These are phyloP conservation scores for Xylaria intraflava DNA, from an alignment of 495 filamentous ascomycete genomes.

Conservation along the genomic window DNA sequence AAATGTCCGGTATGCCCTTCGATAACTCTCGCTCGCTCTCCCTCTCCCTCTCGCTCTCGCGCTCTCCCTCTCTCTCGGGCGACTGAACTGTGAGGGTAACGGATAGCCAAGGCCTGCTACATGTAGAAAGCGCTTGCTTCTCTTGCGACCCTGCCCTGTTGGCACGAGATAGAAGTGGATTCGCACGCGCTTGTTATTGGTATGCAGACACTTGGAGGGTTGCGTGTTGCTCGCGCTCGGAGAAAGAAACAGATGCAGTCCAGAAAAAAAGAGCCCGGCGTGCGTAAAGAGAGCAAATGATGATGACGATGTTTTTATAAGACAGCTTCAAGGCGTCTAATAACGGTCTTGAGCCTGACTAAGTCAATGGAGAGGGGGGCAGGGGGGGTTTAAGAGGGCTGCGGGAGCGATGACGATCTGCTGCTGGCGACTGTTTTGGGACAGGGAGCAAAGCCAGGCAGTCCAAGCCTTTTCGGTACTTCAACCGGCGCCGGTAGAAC, in stretches of 20 bases:
- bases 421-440: slow-evolving; percentile 9
- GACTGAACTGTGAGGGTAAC: neutral
- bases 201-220: neutral
- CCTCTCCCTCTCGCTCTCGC: neutral
- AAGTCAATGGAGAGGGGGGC: neutral
- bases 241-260: neutral
- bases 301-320: neutral
- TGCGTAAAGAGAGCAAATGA: neutral
- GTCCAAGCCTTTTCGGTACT: neutral
- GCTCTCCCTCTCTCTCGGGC: neutral
- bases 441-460: slow-evolving; percentile 3
- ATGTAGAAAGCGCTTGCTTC: slow-evolving; percentile 5
- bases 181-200: neutral
- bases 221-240: neutral
- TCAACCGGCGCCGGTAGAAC: slow-evolving; percentile 1
- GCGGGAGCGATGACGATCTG: slow-evolving; percentile 11
- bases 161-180: neutral
- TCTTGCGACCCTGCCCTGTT: neutral
- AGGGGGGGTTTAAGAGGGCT: neutral
- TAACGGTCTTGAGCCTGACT: neutral
- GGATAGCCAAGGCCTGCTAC: slow-evolving; percentile 4
- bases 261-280: neutral
- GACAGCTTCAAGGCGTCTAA: neutral
- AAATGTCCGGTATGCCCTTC: neutral
- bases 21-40: neutral